Conservation (phyloP, 2,329 filamentous ascomycete species). For the Colletotrichum zoysiae region DNA sequence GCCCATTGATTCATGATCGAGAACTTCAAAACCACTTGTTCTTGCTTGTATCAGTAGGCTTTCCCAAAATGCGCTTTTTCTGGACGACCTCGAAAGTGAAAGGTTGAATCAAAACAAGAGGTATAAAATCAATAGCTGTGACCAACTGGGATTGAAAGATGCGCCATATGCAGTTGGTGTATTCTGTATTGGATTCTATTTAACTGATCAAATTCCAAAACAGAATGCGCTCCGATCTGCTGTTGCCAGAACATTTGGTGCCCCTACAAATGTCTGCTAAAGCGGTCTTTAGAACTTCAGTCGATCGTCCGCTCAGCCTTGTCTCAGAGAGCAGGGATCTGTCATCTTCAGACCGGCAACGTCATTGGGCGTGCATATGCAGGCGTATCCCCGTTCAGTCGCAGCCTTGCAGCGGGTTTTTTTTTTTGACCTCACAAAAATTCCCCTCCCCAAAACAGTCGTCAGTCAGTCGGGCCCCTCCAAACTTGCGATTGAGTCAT, state of each 20-base stretch:
- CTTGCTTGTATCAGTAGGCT: background rate
- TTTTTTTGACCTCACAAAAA: conserved; percentile 40
- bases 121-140: background rate
- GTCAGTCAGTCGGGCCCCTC: conserved; percentile 37
- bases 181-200: background rate
- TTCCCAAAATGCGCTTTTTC: background rate
- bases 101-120: background rate
- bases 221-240: too few species aligned
- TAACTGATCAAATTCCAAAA: background rate
- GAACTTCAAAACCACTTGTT: background rate
- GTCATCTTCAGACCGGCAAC: background rate
- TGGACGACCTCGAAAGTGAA: background rate
- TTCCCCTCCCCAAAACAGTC: conserved; percentile 34
- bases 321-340: conserved; percentile 24
- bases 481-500: conserved; percentile 42
- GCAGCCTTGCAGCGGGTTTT: conserved; percentile 37
- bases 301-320: conserved; percentile 25
- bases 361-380: conserved; percentile 30
- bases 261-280: background rate
- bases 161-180: background rate
- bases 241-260: background rate
- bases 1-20: background rate
- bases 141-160: background rate
- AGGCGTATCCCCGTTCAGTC: conserved; percentile 28
- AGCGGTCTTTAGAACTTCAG: background rate